phyloP scores from a whole-genome alignment of 495 filamentous ascomycete genomes.

The Echria macrotheca region DNA sequence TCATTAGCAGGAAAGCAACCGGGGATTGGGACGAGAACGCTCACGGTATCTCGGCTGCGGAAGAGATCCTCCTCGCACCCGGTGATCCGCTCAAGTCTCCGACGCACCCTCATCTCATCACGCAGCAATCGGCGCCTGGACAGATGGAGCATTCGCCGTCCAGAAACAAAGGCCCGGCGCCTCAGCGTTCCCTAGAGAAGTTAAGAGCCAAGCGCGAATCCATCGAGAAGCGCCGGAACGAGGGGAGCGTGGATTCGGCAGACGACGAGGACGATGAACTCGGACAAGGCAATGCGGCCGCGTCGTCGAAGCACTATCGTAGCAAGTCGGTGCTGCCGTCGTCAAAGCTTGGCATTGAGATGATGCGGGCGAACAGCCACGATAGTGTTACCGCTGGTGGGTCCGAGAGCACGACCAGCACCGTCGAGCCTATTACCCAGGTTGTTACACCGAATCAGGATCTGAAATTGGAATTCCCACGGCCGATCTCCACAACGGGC shows the following conservation, averaged over 20 bases:
- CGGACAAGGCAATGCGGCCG: constrained; percentile 49
- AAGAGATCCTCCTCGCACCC: constrained; percentile 32
- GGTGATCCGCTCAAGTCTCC: constrained; percentile 29
- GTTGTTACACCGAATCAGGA: constrained; percentile 37
- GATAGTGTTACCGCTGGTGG: constrained; percentile 62
- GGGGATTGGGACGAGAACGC: constrained; percentile 70
- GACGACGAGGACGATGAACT: constrained; percentile 93
- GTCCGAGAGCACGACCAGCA: constrained; percentile 30
- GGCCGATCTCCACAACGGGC: constrained; percentile 1
- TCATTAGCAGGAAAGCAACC: constrained; percentile 61
- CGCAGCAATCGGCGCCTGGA: constrained; percentile 63
- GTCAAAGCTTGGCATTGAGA: constrained; percentile 85
- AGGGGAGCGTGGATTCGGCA: constrained; percentile 72
- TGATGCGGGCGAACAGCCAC: constrained; percentile 92
- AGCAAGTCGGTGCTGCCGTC: constrained; percentile 41
- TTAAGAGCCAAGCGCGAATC: constrained; percentile 71
- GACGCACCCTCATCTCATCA: constrained; percentile 48
- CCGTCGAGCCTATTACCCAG: constrained; percentile 35
- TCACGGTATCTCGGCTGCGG: constrained; percentile 59
- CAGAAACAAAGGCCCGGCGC: constrained; percentile 32
- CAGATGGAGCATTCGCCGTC: constrained; percentile 51
- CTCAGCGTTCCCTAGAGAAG: constrained; percentile 71
- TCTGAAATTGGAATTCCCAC: constrained; percentile 17
- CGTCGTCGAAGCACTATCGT: constrained; percentile 35
- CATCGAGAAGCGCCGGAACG: constrained; percentile 66